Conservation (phyloP, 2,329 filamentous ascomycete species). For the Beauveria medogensis region DNA sequence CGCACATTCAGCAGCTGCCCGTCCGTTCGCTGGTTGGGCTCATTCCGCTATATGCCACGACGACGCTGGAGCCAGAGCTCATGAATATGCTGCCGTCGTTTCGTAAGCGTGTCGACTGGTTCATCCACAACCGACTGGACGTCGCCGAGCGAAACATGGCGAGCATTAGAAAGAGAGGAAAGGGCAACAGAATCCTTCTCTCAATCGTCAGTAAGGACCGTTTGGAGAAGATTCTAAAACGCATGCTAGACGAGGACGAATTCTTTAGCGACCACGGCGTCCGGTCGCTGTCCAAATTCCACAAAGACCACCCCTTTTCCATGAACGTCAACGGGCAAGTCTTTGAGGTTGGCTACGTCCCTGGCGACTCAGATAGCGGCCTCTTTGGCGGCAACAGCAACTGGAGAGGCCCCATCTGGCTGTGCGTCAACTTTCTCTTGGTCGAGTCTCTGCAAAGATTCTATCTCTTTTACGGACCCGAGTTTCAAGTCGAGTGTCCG, state of each 20-base stretch:
- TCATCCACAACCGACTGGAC: slow-evolving; percentile 79
- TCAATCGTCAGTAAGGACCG: slow-evolving; percentile 89
- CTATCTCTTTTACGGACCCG: slow-evolving; percentile 90
- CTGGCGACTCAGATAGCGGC: slow-evolving; percentile 92
- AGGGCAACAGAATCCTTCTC: slow-evolving; percentile 78
- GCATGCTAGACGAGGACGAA: slow-evolving; percentile 91
- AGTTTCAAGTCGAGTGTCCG: slow-evolving; percentile 85
- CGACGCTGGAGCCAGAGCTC: slow-evolving; percentile 88
- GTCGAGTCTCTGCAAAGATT: slow-evolving; percentile 92
- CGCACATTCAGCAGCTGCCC: slow-evolving; percentile 86
- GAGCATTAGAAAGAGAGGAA: slow-evolving; percentile 82
- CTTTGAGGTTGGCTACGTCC: slow-evolving; percentile 82
- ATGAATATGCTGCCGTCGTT: slow-evolving; percentile 87
- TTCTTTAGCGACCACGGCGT: slow-evolving; percentile 89
- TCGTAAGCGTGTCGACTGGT: slow-evolving; percentile 91
- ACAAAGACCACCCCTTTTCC: slow-evolving; percentile 81
- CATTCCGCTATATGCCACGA: slow-evolving; percentile 85
- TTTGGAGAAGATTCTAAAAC: slow-evolving; percentile 77
- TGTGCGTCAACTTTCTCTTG: slow-evolving; percentile 90
- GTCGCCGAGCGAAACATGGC: slow-evolving; percentile 90
- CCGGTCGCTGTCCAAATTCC: slow-evolving; percentile 82
- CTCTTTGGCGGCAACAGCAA: slow-evolving; percentile 97
- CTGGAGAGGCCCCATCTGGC: slow-evolving; percentile 93
- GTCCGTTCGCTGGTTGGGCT: slow-evolving; percentile 87
- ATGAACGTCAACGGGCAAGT: slow-evolving; percentile 93